Percentiles rank a stretch among this genome's conserved stretches.
Conservation (phyloP, 176 grass and related monocot genomes). For the Paspalum notatum region DNA sequence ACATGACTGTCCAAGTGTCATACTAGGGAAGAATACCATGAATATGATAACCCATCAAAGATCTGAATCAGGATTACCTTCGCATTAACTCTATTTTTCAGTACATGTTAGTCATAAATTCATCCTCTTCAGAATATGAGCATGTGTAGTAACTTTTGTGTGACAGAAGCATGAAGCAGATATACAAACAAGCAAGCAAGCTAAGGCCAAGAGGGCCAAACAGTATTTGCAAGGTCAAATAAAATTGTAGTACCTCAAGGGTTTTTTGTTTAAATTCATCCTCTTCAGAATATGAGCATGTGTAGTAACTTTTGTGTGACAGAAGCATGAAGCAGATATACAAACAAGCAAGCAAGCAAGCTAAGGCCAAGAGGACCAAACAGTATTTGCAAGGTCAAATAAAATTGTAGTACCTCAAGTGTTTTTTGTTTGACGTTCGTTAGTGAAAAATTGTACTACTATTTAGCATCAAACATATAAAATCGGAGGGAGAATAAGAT, state of each 20-base stretch:
- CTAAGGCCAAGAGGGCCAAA: neutral
- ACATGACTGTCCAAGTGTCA: neutral
- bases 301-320: neutral
- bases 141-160: neutral
- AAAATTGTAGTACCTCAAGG: too few species aligned
- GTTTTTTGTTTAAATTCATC: too few species aligned
- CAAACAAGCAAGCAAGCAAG: neutral
- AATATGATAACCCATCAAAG: neutral
- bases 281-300: neutral
- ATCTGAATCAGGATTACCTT: neutral
- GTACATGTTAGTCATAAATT: neutral
- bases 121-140: neutral
- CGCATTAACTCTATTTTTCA: neutral
- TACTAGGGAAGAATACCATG: neutral
- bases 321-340: neutral
- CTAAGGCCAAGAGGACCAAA: neutral
- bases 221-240: neutral
- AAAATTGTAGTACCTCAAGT: neutral
- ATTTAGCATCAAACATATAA: too few species aligned
- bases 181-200: too few species aligned
- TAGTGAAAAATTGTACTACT: too few species aligned
- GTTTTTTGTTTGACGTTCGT: too few species aligned
- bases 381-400: neutral
- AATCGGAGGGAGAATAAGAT: too few species aligned
- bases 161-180: neutral